A percentile compares a stretch with the other conserved stretches of the same genome.
Evolutionary conservation across 306 rosid species (phyloP).

Genomic region (Vicia villosa): DNA sequence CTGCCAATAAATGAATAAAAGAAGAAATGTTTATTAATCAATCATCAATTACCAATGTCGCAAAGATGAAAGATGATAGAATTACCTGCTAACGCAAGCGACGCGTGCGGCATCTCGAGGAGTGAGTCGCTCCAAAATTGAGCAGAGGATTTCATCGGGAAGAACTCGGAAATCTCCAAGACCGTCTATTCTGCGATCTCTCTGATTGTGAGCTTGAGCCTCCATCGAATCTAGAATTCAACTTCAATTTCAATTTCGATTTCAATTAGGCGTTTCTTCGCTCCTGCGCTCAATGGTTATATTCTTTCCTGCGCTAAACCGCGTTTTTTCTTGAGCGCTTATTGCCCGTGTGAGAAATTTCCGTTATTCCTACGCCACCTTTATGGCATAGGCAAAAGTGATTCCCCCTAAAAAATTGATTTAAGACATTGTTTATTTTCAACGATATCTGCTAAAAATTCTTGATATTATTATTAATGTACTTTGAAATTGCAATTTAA

Average conservation of each 20-base stretch:
- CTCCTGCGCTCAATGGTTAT: neutral
- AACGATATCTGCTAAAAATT: no score
- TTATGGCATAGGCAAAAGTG: neutral
- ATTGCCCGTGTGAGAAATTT: slow-evolving; percentile 28
- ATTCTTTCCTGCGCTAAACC: neutral
- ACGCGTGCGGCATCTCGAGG: slow-evolving; percentile 74
- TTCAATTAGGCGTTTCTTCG: neutral
- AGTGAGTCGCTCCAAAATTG: slow-evolving; percentile 65
- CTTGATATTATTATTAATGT: no score
- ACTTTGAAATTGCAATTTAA: no score
- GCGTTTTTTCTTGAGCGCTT: slow-evolving; percentile 33
- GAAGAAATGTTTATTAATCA: neutral
- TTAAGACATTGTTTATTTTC: no score
- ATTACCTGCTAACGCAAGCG: slow-evolving; percentile 92
- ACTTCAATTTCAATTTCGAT: slow-evolving; percentile 3
- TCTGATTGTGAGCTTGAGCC: slow-evolving; percentile 7
- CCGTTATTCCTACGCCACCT: slow-evolving; percentile 30
- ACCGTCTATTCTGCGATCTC: slow-evolving; percentile 75
- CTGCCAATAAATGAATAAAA: slow-evolving; percentile 42
- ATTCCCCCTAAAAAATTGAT: neutral
- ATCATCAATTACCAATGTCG: neutral
- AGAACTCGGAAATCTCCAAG: slow-evolving; percentile 80
- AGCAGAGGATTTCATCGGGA: slow-evolving; percentile 80
- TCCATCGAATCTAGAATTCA: slow-evolving; percentile 46
- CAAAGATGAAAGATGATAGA: neutral